These are phyloP conservation scores for Mentha longifolia DNA, from an alignment of 257 asterid species.

Conservation along the genomic window DNA sequence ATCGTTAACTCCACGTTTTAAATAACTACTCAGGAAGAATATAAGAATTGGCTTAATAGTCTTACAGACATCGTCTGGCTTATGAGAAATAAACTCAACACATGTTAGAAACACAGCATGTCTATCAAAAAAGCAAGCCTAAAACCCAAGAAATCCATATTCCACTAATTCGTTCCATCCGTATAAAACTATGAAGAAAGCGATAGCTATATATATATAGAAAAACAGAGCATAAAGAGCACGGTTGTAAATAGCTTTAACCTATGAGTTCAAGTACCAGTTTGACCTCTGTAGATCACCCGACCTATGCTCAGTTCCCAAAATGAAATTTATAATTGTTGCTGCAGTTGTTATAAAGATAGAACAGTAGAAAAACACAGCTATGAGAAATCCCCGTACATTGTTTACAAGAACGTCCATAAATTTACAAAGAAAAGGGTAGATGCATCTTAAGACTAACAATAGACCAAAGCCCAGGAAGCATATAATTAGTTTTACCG, in stretches of 20 bases:
- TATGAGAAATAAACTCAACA: not conserved
- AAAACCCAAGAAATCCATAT: not conserved
- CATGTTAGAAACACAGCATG: not conserved
- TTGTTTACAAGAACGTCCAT: constrained; percentile 19
- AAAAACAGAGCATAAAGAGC: not conserved
- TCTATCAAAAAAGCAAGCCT: constrained; percentile 3
- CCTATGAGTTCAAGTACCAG: constrained; percentile 5
- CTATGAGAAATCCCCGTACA: constrained; percentile 6
- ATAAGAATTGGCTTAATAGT: constrained; percentile 14
- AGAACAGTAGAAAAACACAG: constrained; percentile 4
- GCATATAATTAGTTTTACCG: constrained; percentile 58
- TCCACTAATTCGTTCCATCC: not conserved
- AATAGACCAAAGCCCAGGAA: constrained; percentile 11
- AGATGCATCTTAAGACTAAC: constrained; percentile 6
- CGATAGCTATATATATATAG: not conserved
- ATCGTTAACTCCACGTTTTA: constrained; percentile 98
- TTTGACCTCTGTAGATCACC: constrained; percentile 4
- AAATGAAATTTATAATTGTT: not conserved
- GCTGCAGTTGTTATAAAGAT: not conserved
- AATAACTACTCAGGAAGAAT: constrained; percentile 64
- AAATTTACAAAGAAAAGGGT: constrained; percentile 2
- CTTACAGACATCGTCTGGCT: constrained; percentile 9
- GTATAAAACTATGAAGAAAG: not conserved
- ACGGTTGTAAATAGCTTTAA: not conserved
- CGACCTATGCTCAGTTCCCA: constrained; percentile 8